Percentiles rank a stretch among this genome's conserved stretches.
phyloP scores from a whole-genome alignment of 768 basidiomycete genomes.

The Termitomyces sp. region DNA sequence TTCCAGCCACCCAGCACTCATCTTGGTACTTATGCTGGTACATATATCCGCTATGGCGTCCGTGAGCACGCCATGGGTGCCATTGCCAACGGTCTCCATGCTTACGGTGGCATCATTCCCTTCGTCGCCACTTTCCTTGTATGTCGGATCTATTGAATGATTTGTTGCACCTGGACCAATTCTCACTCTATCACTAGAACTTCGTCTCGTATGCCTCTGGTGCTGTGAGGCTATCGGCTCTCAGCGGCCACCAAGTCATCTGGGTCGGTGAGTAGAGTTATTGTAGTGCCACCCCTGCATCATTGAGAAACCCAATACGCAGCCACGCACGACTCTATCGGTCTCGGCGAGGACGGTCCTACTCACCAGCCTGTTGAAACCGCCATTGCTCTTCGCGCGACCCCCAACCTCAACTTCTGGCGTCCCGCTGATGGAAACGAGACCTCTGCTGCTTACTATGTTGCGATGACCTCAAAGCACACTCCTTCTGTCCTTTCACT shows the following conservation, averaged over 20 bases:
- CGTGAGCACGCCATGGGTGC: constrained; percentile 98
- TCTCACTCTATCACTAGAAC: constrained; percentile 44
- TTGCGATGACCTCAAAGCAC: constrained; percentile 65
- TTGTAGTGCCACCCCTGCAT: neutral
- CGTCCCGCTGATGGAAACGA: constrained; percentile 95
- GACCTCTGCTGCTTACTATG: constrained; percentile 88
- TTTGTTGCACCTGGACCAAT: constrained; percentile 7
- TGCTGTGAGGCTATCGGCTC: constrained; percentile 86
- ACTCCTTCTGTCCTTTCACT: constrained; percentile 84
- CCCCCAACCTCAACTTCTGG: constrained; percentile 91
- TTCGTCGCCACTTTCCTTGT: constrained; percentile 92
- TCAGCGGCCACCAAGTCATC: constrained; percentile 86
- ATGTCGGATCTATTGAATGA: constrained; percentile 12
- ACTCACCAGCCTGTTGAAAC: constrained; percentile 96
- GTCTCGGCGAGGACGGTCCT: constrained; percentile 90
- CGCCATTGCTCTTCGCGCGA: constrained; percentile 78
- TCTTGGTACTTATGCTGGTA: constrained; percentile 79
- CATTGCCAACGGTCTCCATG: constrained; percentile 85
- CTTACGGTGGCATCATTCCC: constrained; percentile 89
- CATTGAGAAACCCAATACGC: neutral
- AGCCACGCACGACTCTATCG: constrained; percentile 95
- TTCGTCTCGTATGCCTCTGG: constrained; percentile 93
- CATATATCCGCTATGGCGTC: constrained; percentile 94
- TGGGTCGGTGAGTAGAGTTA: constrained; percentile 72
- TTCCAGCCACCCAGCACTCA: constrained; percentile 89